phyloP scores from a whole-genome alignment of 495 filamentous ascomycete species.

The Aspergillus sclerotiicarbonarius region DNA sequence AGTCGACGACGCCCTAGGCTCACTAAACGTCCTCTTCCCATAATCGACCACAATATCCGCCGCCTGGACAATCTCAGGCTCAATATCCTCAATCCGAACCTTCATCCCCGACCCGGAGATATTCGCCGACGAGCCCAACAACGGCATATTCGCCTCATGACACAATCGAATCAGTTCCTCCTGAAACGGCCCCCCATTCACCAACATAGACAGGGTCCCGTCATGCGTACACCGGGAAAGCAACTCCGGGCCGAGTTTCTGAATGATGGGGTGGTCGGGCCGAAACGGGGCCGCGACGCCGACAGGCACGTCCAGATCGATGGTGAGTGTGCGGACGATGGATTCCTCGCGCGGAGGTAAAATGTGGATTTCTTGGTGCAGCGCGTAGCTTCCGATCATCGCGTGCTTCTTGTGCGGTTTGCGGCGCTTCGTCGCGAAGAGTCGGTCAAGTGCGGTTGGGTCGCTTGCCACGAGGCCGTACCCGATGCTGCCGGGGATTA shows the following conservation, averaged over 20 bases:
- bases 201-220: conserved; percentile 19
- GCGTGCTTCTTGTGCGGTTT: conserved; percentile 25
- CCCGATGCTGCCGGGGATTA: conserved; percentile 26
- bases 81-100: conserved; percentile 27
- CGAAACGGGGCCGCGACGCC: conserved; percentile 25
- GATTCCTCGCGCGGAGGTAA: conserved; percentile 9
- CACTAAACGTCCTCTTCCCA: conserved; percentile 24
- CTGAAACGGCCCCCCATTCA: conserved; percentile 26
- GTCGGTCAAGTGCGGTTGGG: conserved; percentile 16
- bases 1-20: conserved; percentile 25
- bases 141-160: conserved; percentile 11
- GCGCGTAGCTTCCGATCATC: conserved; percentile 24
- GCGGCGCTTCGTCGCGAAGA: conserved; percentile 20
- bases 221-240: background rate
- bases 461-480: conserved; percentile 24
- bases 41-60: conserved; percentile 35
- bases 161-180: conserved; percentile 25
- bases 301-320: conserved; percentile 23
- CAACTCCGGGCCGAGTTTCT: conserved; percentile 1
- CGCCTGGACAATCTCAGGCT: conserved; percentile 22
- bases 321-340: conserved; percentile 21
- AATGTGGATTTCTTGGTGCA: conserved; percentile 19
- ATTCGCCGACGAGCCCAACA: conserved; percentile 31
- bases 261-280: conserved; percentile 18
- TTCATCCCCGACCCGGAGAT: conserved; percentile 28